Evolutionary conservation across 106 monocot species (phyloP).

Genomic region (Allium fistulosum): DNA sequence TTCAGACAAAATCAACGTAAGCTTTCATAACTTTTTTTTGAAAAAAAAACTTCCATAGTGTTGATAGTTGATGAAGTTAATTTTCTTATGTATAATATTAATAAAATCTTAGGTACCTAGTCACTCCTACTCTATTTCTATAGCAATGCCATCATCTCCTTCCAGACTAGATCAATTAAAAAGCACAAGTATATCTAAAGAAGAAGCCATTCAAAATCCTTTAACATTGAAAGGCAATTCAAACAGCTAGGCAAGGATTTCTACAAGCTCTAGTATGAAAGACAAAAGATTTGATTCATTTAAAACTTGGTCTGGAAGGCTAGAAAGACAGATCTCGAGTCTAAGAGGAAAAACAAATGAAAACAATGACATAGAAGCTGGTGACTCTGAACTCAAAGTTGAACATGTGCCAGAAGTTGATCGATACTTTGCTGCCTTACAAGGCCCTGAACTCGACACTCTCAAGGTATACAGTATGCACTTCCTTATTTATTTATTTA

Average conservation of each 20-base stretch:
- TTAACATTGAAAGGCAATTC: too few species aligned
- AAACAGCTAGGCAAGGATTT: too few species aligned
- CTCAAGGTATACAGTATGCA: conserved; percentile 36
- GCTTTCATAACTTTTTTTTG: too few species aligned
- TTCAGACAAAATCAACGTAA: too few species aligned
- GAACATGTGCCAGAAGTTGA: conserved; percentile 35
- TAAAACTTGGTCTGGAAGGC: too few species aligned
- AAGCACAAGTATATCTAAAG: too few species aligned
- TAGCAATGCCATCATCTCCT: background rate
- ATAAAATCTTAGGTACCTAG: background rate
- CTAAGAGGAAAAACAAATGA: too few species aligned
- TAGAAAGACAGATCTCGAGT: too few species aligned
- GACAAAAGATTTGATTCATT: too few species aligned
- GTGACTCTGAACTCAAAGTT: background rate
- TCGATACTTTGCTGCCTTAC: conserved; percentile 61
- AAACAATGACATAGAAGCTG: background rate
- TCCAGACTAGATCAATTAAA: background rate
- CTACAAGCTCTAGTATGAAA: too few species aligned
- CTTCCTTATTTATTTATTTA: background rate
- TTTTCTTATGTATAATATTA: background rate
- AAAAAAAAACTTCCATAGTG: background rate
- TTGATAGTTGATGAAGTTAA: background rate
- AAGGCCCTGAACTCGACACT: conserved; percentile 65
- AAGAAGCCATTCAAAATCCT: too few species aligned
- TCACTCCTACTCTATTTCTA: background rate